Percentiles rank a stretch among this genome's conserved stretches.
Evolutionary conservation across 495 filamentous ascomycete genomes (phyloP).

Genomic region (Xylaria curta): DNA sequence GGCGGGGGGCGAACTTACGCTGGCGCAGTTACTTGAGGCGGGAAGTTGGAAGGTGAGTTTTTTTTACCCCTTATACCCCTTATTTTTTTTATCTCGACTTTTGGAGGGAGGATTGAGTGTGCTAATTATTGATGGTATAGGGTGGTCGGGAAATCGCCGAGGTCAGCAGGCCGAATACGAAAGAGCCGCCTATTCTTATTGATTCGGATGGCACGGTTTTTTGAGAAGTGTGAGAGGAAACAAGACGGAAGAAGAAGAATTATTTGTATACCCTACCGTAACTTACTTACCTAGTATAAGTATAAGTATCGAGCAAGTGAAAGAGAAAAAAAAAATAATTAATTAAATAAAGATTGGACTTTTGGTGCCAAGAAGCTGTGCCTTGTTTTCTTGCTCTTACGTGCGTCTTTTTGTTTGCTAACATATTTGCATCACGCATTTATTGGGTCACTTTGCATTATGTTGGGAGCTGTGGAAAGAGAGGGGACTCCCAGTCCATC

Average conservation of each 20-base stretch:
- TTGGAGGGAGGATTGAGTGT: background rate
- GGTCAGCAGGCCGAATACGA: constrained; percentile 93
- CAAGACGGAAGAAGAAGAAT: background rate
- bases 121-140: constrained; percentile 55
- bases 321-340: background rate
- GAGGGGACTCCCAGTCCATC: too few relatives aligned
- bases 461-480: background rate
- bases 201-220: constrained; percentile 96
- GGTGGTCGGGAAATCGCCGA: constrained; percentile 96
- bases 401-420: background rate
- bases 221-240: constrained; percentile 48
- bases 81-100: background rate
- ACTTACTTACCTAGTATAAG: too few relatives aligned
- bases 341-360: background rate
- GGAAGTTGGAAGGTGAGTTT: constrained; percentile 92
- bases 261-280: constrained; percentile 1
- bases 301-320: background rate
- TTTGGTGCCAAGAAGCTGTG: background rate
- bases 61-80: background rate
- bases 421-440: background rate
- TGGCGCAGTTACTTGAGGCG: constrained; percentile 85
- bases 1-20: constrained; percentile 62
- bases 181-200: constrained; percentile 95
- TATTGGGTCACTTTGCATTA: background rate
- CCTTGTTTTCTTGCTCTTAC: background rate